phyloP scores from a whole-genome alignment of 768 basidiomycete species.

The Kwoniella bestiolae region DNA sequence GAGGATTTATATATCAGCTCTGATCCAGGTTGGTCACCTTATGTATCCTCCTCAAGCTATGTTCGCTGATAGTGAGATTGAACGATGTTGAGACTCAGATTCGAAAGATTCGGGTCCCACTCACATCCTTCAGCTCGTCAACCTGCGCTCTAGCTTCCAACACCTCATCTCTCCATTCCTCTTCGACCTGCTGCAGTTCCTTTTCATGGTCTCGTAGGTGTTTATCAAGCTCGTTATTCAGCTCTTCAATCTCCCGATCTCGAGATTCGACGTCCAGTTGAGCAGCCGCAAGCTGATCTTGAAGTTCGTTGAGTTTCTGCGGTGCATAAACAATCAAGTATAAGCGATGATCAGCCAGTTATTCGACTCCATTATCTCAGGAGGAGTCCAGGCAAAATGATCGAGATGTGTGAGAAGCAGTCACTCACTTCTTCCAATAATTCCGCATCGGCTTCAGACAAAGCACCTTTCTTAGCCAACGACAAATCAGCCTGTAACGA shows the following conservation, averaged over 20 bases:
- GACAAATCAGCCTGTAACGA: constrained; percentile 43
- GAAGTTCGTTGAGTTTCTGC: constrained; percentile 52
- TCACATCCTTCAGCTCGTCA: constrained; percentile 65
- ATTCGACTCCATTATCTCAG: not conserved
- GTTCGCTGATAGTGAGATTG: too few relatives aligned
- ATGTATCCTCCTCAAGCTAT: too few relatives aligned
- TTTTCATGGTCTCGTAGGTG: constrained; percentile 57
- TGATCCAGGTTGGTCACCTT: too few relatives aligned
- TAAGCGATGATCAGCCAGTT: constrained; percentile 6
- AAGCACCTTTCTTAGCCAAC: constrained; percentile 52
- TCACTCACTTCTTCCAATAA: constrained; percentile 43
- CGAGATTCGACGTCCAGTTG: constrained; percentile 82
- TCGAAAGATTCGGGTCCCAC: too few relatives aligned
- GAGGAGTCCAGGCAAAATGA: too few relatives aligned
- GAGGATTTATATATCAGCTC: not conserved
- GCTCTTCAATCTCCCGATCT: constrained; percentile 74
- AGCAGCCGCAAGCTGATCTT: constrained; percentile 51
- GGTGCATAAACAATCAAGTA: constrained; percentile 5
- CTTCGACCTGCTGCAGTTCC: constrained; percentile 64
- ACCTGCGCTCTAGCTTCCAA: constrained; percentile 77
- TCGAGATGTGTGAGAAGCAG: too few relatives aligned
- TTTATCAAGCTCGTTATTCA: constrained; percentile 75
- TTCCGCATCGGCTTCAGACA: constrained; percentile 26
- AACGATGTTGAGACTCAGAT: too few relatives aligned
- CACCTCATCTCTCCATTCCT: constrained; percentile 86